phyloP scores from a whole-genome alignment of 805 yeast species.

The Candida ipomoeae region DNA sequence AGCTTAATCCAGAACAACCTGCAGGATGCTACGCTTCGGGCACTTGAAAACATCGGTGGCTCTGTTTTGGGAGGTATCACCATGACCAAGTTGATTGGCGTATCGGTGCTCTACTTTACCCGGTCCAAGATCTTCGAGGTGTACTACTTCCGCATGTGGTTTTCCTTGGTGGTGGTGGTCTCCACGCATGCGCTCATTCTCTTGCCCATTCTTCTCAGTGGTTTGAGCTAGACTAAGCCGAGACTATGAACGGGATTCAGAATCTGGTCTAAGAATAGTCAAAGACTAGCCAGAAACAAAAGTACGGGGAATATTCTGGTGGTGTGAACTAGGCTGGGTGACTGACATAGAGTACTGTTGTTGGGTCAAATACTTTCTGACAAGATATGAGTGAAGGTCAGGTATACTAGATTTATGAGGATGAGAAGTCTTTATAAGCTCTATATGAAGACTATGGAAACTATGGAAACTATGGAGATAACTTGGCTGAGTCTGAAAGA shows the following conservation, averaged over 20 bases:
- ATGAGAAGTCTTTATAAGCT: no score
- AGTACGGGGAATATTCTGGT: no score
- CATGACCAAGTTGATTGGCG: slow-evolving; percentile 84
- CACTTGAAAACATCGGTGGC: slow-evolving; percentile 79
- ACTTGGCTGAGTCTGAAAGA: no score
- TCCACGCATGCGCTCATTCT: slow-evolving; percentile 74
- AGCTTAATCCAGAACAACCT: no score
- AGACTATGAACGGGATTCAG: neutral
- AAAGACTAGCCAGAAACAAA: neutral
- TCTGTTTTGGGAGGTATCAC: slow-evolving; percentile 90
- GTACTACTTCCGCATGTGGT: slow-evolving; percentile 95
- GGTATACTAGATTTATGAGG: no score
- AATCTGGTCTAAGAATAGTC: neutral
- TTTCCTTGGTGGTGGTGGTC: slow-evolving; percentile 70
- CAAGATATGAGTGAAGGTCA: no score
- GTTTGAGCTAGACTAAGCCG: slow-evolving; percentile 13
- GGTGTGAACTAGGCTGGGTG: no score
- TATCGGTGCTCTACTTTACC: slow-evolving; percentile 80
- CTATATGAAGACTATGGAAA: no score
- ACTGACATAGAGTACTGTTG: no score
- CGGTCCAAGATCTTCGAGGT: slow-evolving; percentile 83
- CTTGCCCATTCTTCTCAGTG: slow-evolving; percentile 68
- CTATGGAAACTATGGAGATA: no score
- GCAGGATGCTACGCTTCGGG: slow-evolving; percentile 26
- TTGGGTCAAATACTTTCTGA: no score